Evolutionary conservation across 1,284 basidiomycete species (phyloP).

Genomic region (Microbotryomycetes sp.): DNA sequence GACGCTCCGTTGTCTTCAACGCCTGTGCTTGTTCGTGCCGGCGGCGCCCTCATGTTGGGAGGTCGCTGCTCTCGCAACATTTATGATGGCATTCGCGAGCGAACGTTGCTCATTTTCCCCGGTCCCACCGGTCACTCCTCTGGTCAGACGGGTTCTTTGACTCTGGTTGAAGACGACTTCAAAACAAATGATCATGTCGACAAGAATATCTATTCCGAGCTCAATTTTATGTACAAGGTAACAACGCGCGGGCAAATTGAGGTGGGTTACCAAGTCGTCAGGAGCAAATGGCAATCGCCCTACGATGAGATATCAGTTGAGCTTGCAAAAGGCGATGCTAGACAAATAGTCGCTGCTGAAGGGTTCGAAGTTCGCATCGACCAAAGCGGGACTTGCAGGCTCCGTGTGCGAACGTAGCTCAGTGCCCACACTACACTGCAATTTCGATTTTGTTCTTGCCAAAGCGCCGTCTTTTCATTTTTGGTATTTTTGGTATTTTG

Average conservation of each 20-base stretch:
- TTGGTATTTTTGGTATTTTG: neutral
- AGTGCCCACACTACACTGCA: neutral
- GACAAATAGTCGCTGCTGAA: neutral
- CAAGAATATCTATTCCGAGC: slow-evolving; percentile 17
- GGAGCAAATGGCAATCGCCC: neutral
- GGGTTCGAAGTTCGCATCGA: neutral
- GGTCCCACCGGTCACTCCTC: neutral
- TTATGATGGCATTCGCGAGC: slow-evolving; percentile 1
- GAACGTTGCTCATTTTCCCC: slow-evolving; percentile 4
- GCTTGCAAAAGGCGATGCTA: neutral
- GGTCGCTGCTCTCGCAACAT: slow-evolving; percentile 4
- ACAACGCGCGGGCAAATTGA: neutral
- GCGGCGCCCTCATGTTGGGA: slow-evolving; percentile 20
- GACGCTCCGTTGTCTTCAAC: slow-evolving; percentile 8
- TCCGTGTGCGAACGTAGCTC: neutral
- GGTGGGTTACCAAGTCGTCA: neutral
- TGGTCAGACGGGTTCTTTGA: slow-evolving; percentile 12
- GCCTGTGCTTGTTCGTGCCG: slow-evolving; percentile 22
- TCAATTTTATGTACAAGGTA: slow-evolving; percentile 6
- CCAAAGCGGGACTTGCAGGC: neutral
- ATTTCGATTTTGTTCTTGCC: neutral
- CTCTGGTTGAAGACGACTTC: slow-evolving; percentile 29
- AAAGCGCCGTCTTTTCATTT: neutral
- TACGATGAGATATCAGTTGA: neutral
- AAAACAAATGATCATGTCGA: slow-evolving; percentile 24